Conservation (phyloP, 768 basidiomycete genomes). For the Tulasnella sp. region DNA sequence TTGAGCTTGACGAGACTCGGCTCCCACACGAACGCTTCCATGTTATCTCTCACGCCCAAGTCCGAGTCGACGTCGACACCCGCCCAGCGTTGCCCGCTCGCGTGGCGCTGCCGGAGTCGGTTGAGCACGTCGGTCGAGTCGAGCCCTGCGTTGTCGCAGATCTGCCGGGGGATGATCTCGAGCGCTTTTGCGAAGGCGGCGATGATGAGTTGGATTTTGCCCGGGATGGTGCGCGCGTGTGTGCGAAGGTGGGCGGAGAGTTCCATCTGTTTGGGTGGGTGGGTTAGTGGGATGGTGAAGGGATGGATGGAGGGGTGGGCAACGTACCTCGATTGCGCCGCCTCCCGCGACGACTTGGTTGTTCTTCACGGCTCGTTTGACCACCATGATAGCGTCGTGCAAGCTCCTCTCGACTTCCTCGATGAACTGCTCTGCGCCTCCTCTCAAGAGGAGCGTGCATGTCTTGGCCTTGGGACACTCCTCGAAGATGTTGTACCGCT, state of each 20-base stretch:
- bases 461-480: slow-evolving; percentile 90
- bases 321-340: slow-evolving; percentile 82
- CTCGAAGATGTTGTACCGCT: slow-evolving; percentile 92
- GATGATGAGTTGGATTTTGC: slow-evolving; percentile 89
- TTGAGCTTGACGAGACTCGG: slow-evolving; percentile 92
- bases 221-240: slow-evolving; percentile 83
- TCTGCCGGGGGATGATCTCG: slow-evolving; percentile 95
- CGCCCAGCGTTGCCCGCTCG: slow-evolving; percentile 70
- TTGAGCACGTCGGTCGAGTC: slow-evolving; percentile 97
- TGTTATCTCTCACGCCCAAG: slow-evolving; percentile 86
- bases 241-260: slow-evolving; percentile 89
- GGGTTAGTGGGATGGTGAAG: background rate
- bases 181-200: slow-evolving; percentile 94
- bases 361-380: slow-evolving; percentile 91
- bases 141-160: slow-evolving; percentile 95
- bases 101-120: slow-evolving; percentile 94
- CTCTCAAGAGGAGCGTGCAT: slow-evolving; percentile 86
- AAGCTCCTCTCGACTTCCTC: slow-evolving; percentile 95
- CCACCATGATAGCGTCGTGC: slow-evolving; percentile 99
- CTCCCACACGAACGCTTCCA: slow-evolving; percentile 99
- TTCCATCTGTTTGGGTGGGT: slow-evolving; percentile 66
- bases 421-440: slow-evolving; percentile 98
- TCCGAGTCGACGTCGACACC: slow-evolving; percentile 90
- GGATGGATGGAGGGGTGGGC: background rate
- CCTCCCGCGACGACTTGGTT: slow-evolving; percentile 96